Evolutionary conservation across 257 asterid genomes (phyloP), one percentile per base, ranked within the genome.

Genomic region (Penstemon newberryi): DNA sequence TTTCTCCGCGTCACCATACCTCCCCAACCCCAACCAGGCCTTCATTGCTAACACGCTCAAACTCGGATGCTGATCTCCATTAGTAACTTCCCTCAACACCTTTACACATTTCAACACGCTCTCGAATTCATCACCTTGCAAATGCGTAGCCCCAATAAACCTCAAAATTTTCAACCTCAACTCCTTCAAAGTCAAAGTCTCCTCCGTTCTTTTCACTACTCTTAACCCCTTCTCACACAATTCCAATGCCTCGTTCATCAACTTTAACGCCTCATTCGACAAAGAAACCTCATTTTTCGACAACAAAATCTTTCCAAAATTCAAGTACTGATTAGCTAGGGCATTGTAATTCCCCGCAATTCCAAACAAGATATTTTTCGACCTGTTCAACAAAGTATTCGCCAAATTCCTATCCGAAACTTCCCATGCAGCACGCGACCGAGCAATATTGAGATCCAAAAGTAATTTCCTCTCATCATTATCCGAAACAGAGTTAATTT

Each of bases 31-130:
- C 70, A 94, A 75, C 97, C 97, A 94, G 33, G 96, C 99, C 81
- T 94, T 94, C 99, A 94, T 91, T 4, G 96, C 96, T 84, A 94
- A 75, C 56, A 94, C 97, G 54, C 89, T 87, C 86, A 94, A 78
- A 73, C 97, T 94, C 11, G 99, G 97, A 71, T 93, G 97, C 66
- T 78, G 75, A 60, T 85, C 97, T 65, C 87, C 90, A 53, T 75
- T 76, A 49, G 84, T 89, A 41, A 91, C 85, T 57, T 91, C 95
- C 73, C 92, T 91, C 83, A 89, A 77, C 52, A 93, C 88, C 81
- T 87, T 88, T 56, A 90, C 96, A 51, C 99, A 93, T 80, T 89
- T 93, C 87, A 93, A 70, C 58, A 91, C 99, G 25, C 84, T 87
- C 81, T 93, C 99, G 41, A 87, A 93, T 57, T 93, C 99, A 74